phyloP scores from a whole-genome alignment of 495 filamentous ascomycete species.

The Penicillium tannophilum region DNA sequence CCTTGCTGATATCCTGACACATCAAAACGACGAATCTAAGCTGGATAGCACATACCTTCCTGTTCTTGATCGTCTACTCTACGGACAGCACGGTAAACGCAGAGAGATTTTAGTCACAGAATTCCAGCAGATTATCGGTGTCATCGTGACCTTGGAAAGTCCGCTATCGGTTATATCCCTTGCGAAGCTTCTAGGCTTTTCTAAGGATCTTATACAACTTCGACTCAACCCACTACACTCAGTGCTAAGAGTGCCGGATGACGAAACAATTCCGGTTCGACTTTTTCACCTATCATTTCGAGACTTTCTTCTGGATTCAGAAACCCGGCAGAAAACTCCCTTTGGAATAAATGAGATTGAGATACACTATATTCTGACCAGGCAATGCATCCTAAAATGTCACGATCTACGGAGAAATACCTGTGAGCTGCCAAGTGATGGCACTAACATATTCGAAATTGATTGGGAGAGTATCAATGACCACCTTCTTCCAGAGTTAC shows the following conservation, averaged over 20 bases:
- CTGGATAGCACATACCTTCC: constrained; percentile 3
- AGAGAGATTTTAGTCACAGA: neutral
- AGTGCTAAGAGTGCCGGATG: neutral
- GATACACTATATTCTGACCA: constrained; percentile 7
- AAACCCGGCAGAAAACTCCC: constrained; percentile 6
- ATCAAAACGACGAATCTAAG: neutral
- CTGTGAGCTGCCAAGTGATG: constrained; percentile 29
- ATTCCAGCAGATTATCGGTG: constrained; percentile 1
- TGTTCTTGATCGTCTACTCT: neutral
- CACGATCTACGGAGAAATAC: constrained; percentile 35
- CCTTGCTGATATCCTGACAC: neutral
- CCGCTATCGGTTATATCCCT: constrained; percentile 4
- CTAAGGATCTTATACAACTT: neutral
- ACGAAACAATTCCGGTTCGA: neutral
- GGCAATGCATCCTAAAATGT: constrained; percentile 28
- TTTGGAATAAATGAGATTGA: constrained; percentile 16
- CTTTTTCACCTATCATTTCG: constrained; percentile 14
- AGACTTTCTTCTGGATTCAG: constrained; percentile 12
- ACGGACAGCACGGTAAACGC: neutral
- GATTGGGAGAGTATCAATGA: constrained; percentile 17
- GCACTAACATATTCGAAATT: constrained; percentile 26
- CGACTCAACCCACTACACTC: constrained; percentile 6
- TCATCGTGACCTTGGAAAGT: neutral
- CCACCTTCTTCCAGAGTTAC: constrained; percentile 28
- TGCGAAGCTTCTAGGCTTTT: constrained; percentile 4